These are phyloP conservation scores for Schwanniomyces etchellsii DNA, from an alignment of 1,139 yeast species.

Conservation along the genomic window DNA sequence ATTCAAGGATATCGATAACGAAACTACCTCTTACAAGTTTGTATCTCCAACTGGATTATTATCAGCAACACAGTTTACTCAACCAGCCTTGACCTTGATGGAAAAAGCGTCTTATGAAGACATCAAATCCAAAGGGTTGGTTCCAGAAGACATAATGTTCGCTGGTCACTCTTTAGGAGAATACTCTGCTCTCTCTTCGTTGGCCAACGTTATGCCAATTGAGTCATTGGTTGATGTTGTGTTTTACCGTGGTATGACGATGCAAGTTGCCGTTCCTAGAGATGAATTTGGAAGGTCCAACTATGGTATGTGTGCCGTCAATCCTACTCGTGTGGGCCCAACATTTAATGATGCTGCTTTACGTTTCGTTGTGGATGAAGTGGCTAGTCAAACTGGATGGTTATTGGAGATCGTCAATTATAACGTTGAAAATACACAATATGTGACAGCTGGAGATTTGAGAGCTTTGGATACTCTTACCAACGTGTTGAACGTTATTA, in stretches of 20 bases:
- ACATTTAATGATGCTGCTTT: conserved; percentile 91
- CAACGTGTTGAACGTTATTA: conserved; percentile 87
- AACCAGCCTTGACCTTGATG: conserved; percentile 98
- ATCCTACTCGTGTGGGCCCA: conserved; percentile 87
- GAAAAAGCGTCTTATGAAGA: conserved; percentile 99
- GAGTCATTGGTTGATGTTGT: conserved; percentile 97
- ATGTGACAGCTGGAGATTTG: conserved; percentile 97
- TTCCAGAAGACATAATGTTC: conserved; percentile 88
- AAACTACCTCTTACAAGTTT: conserved; percentile 81
- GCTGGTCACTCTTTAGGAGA: conserved; percentile 99
- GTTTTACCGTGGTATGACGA: conserved; percentile 99
- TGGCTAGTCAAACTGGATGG: conserved; percentile 81
- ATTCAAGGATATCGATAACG: conserved; percentile 82
- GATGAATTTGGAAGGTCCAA: conserved; percentile 92
- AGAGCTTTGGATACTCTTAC: conserved; percentile 91
- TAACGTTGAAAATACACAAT: conserved; percentile 97
- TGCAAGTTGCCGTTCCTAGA: conserved; percentile 99
- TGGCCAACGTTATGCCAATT: conserved; percentile 98
- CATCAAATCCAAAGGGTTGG: conserved; percentile 91
- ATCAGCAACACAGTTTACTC: conserved; percentile 98
- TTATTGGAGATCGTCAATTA: conserved; percentile 95
- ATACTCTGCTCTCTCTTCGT: conserved; percentile 93
- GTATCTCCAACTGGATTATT: conserved; percentile 90
- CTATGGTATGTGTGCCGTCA: conserved; percentile 98
- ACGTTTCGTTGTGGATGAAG: conserved; percentile 90